Percentiles rank a stretch among this genome's conserved stretches.
phyloP scores from a whole-genome alignment of 129 eudicot genomes.

The Flaveria sonorensis region DNA sequence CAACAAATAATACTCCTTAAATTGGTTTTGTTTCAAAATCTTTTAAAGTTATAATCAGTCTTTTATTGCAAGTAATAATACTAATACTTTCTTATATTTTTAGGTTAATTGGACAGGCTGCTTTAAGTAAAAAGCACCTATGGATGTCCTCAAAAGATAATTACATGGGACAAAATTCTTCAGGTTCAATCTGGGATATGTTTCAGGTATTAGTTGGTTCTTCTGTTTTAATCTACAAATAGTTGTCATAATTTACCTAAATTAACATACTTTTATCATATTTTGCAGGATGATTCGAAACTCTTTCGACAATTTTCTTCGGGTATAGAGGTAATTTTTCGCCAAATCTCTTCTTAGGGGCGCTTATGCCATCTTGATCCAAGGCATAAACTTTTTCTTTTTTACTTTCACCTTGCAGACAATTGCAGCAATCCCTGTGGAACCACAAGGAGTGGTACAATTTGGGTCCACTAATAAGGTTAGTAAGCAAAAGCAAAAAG shows the following conservation, averaged over 20 bases:
- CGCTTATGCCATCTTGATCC: constrained; percentile 25
- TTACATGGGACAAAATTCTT: constrained; percentile 36
- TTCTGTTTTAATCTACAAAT: not conserved
- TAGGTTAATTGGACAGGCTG: constrained; percentile 75
- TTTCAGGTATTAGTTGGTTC: constrained; percentile 49
- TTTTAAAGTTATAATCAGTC: constrained; percentile 3
- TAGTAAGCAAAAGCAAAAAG: constrained; percentile 27
- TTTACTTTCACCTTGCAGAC: constrained; percentile 60
- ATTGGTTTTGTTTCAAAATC: constrained; percentile 6
- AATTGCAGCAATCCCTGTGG: constrained; percentile 77
- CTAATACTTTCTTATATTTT: constrained; percentile 7
- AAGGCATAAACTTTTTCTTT: constrained; percentile 12
- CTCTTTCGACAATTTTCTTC: constrained; percentile 54
- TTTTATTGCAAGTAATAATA: constrained; percentile 5
- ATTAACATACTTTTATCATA: constrained; percentile 2
- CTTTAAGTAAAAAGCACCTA: constrained; percentile 63
- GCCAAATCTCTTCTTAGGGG: constrained; percentile 11
- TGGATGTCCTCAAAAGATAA: constrained; percentile 67
- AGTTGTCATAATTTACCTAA: not conserved
- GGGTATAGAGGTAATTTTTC: constrained; percentile 70
- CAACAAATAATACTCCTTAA: constrained; percentile 11
- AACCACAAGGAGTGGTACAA: constrained; percentile 80
- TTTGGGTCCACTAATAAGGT: constrained; percentile 89
- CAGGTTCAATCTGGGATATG: constrained; percentile 46
- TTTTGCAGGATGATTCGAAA: constrained; percentile 61